Percentiles rank a stretch among this genome's conserved stretches.
phyloP scores from a whole-genome alignment of 176 grass and related monocot genomes.

The Oryza glaberrima region DNA sequence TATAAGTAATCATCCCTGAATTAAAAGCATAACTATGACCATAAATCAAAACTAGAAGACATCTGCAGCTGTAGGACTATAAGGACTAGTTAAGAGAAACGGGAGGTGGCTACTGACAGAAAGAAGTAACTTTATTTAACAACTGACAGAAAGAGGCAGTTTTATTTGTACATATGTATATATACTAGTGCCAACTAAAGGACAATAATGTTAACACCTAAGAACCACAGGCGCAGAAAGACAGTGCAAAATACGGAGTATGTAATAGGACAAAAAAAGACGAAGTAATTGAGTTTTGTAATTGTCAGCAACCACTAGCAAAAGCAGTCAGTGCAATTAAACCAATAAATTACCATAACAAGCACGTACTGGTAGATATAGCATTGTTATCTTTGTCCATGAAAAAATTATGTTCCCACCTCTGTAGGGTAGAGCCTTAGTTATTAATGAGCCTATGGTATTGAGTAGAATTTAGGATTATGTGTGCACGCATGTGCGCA shows the following conservation, averaged over 20 bases:
- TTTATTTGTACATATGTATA: neutral
- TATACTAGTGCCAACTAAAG: neutral
- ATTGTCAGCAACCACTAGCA: neutral
- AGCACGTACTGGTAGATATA: neutral
- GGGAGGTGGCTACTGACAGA: neutral
- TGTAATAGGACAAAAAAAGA: constrained; percentile 9
- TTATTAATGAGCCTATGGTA: neutral
- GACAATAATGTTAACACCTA: neutral
- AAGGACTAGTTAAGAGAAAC: neutral
- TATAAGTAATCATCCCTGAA: neutral
- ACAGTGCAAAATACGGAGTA: neutral
- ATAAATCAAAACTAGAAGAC: neutral
- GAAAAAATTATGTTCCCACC: neutral
- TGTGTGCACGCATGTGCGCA: neutral
- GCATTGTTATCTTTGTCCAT: neutral
- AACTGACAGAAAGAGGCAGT: no score
- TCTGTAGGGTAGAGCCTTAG: neutral
- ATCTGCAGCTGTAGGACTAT: neutral
- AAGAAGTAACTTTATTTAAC: neutral
- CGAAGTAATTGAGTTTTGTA: neutral
- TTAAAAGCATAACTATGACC: neutral
- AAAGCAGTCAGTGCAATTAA: neutral
- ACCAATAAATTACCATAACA: neutral
- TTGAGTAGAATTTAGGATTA: neutral
- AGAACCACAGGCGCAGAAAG: neutral